phyloP scores from a whole-genome alignment of 768 basidiomycete species.

The Multifurca ochricompacta region DNA sequence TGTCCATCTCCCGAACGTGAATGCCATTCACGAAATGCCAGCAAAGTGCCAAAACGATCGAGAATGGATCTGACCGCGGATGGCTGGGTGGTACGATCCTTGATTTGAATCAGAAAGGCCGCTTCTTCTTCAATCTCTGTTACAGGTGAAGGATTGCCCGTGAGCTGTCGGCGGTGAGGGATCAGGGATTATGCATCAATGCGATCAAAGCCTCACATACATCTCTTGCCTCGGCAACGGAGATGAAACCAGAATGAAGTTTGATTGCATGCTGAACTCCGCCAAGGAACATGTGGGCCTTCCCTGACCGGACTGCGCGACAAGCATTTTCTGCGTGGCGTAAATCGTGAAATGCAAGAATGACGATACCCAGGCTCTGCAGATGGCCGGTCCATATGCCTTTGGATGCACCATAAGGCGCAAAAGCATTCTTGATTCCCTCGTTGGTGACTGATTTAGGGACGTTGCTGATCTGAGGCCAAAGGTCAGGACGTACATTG shows the following conservation, averaged over 20 bases:
- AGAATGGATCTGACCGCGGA: constrained; percentile 16
- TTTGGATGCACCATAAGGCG: constrained; percentile 15
- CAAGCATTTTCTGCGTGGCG: constrained; percentile 17
- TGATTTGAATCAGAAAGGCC: constrained; percentile 18
- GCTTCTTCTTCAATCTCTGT: constrained; percentile 21
- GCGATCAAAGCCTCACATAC: constrained; percentile 7
- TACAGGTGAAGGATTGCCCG: constrained; percentile 17
- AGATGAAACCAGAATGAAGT: constrained; percentile 17
- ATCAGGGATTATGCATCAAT: not conserved
- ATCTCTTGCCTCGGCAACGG: constrained; percentile 19
- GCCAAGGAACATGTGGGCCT: constrained; percentile 9
- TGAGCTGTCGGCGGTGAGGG: constrained; percentile 6
- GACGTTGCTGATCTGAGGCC: constrained; percentile 19
- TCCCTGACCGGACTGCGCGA: constrained; percentile 12
- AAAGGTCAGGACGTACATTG: not conserved
- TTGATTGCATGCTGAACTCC: constrained; percentile 7
- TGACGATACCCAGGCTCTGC: constrained; percentile 15
- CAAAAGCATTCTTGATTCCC: constrained; percentile 17
- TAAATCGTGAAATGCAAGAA: constrained; percentile 20
- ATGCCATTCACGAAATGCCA: constrained; percentile 17
- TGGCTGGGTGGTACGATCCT: constrained; percentile 9
- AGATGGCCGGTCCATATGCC: constrained; percentile 21
- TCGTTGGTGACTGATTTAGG: constrained; percentile 4
- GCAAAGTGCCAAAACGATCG: constrained; percentile 15
- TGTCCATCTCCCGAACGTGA: constrained; percentile 14